A percentile compares a stretch with the other conserved stretches of the same genome.
These are phyloP conservation scores for Stylonectria norvegica DNA, from an alignment of 2,329 filamentous ascomycete species.

Conservation along the genomic window DNA sequence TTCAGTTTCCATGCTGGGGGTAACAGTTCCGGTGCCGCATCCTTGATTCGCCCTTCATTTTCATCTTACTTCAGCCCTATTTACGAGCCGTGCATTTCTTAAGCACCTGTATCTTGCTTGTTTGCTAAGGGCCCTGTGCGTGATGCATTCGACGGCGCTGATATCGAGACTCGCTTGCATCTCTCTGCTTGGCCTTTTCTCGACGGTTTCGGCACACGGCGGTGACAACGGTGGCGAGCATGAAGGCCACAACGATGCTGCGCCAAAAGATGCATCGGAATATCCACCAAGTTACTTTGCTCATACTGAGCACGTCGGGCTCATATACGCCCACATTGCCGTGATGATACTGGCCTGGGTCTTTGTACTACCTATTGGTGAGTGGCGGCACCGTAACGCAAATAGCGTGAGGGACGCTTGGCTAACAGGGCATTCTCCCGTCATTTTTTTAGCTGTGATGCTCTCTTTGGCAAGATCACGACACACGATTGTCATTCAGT, in stretches of 20 bases:
- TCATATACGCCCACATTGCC: constrained; percentile 67
- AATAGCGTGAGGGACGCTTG: neutral
- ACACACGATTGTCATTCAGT: constrained; percentile 66
- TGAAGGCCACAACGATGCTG: constrained; percentile 18
- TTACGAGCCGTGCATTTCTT: too few relatives aligned
- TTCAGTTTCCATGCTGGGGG: too few relatives aligned
- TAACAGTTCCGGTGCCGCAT: too few relatives aligned
- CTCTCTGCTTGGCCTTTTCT: constrained; percentile 13
- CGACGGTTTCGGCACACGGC: constrained; percentile 20
- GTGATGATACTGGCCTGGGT: constrained; percentile 72
- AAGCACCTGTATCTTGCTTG: too few relatives aligned
- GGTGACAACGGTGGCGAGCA: constrained; percentile 15
- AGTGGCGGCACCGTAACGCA: constrained; percentile 30
- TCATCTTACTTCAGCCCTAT: too few relatives aligned
- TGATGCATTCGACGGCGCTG: too few relatives aligned
- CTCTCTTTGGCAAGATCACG: constrained; percentile 78
- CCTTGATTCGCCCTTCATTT: too few relatives aligned
- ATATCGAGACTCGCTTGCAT: constrained; percentile 8
- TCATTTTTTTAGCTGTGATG: constrained; percentile 65
- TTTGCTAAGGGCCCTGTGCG: too few relatives aligned
- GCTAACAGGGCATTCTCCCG: constrained; percentile 1
- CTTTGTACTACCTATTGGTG: constrained; percentile 68
- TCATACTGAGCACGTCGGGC: constrained; percentile 47
- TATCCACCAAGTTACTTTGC: constrained; percentile 58
- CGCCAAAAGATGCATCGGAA: constrained; percentile 12